These are phyloP conservation scores for Lactarius sp. DNA, from an alignment of 768 basidiomycete species.

Conservation along the genomic window DNA sequence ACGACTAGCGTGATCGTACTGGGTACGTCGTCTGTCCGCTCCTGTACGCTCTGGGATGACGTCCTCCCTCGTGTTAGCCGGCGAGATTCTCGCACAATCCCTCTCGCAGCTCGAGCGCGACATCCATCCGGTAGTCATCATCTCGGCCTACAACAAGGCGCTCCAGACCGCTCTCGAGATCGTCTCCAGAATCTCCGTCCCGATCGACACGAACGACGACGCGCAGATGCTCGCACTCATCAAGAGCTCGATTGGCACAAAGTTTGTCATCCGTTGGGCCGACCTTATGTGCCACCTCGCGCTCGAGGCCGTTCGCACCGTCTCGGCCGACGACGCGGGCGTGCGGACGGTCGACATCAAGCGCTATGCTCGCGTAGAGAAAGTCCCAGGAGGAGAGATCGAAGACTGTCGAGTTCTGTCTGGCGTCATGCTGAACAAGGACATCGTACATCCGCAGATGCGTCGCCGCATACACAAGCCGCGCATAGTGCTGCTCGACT, in stretches of 20 bases:
- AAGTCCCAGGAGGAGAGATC: slow-evolving; percentile 96
- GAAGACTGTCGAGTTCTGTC: slow-evolving; percentile 83
- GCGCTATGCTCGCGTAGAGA: slow-evolving; percentile 95
- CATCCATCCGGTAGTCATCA: slow-evolving; percentile 98
- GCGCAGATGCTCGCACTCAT: slow-evolving; percentile 93
- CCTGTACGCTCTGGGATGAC: neutral
- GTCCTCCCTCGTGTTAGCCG: slow-evolving; percentile 48
- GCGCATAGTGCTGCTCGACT: slow-evolving; percentile 84
- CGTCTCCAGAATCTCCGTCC: slow-evolving; percentile 80
- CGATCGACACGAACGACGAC: slow-evolving; percentile 83
- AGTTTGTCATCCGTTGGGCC: slow-evolving; percentile 94
- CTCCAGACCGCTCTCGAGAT: slow-evolving; percentile 88
- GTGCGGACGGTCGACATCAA: slow-evolving; percentile 95
- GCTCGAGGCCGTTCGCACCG: slow-evolving; percentile 85
- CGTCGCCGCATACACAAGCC: slow-evolving; percentile 85
- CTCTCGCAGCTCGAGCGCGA: slow-evolving; percentile 90
- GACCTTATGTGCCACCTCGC: slow-evolving; percentile 97
- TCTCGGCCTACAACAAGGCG: slow-evolving; percentile 95
- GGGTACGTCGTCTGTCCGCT: slow-evolving; percentile 45
- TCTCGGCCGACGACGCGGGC: slow-evolving; percentile 69
- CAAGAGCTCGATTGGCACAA: slow-evolving; percentile 98
- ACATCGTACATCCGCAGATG: slow-evolving; percentile 98
- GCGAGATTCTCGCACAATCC: slow-evolving; percentile 95
- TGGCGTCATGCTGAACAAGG: slow-evolving; percentile 98
- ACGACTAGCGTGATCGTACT: slow-evolving; percentile 98